Base-by-base conservation (phyloP, 257 asterid species). In the Solanum infundibuliforme region DNA sequence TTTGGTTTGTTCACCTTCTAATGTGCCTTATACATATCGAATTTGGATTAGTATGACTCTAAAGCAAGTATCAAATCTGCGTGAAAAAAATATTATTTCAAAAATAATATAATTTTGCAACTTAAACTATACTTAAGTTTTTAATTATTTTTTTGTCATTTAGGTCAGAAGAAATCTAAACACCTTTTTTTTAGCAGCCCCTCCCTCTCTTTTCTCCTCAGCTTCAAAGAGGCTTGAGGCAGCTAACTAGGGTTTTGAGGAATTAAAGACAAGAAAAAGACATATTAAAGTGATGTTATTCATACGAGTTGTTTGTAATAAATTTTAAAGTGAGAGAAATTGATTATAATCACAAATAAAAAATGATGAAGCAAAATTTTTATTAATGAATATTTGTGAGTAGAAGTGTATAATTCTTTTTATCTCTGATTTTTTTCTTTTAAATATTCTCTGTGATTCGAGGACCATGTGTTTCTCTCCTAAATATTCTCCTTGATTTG, bases 391-490 rank as follows among this genome's bases (percentile, higher is more conserved):
- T 31, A 69, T 31, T 29, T 69, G n/a, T 69, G 76, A 69, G 23
- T 65, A 25, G 25, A 1, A 60, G 69, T 3, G 75, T 68, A 68
- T 27, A 13, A 68, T 18, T 27, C 0, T 29, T 4, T 68, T 12
- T 68, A 68, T 27, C 23, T 4, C 9, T 68, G 5, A 25, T 66
- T 5, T 25, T n/a, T 68, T 39, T 68, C 34, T 66, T 12, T 1
- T 27, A 68, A 27, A 27, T 68, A 68, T 68, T 68, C 18, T 0
- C 0, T 3, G 10, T 66, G 5, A 25, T 66, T 25, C 20, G 8
- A 65, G 73, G 4, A 11, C 1, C 7, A 25, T 11, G 0, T 12
- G 0, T 65, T 65, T 65, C 71, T 10, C 1, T 0, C 8, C 2
- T 0, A 66, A 65, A 0, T n/a, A 2, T n/a, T n/a, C 1, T 66